phyloP scores from a whole-genome alignment of 1,284 basidiomycete species.

The Limonomyces culmigenus region DNA sequence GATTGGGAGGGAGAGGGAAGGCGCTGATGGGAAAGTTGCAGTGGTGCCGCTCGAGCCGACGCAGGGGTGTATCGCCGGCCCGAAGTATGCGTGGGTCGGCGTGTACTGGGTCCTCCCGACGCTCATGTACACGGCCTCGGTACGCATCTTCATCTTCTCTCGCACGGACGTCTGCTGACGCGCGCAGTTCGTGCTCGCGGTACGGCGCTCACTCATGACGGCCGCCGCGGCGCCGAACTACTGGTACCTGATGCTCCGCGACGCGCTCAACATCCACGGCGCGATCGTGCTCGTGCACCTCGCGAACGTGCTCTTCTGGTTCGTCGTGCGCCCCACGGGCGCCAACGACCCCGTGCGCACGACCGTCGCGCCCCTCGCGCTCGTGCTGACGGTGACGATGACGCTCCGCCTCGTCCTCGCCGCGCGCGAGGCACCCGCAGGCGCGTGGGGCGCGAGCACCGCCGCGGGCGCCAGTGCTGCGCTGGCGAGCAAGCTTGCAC shows the following conservation, averaged over 20 bases:
- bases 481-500: too few relatives aligned
- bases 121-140: slow-evolving; percentile 47
- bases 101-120: slow-evolving; percentile 70
- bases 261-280: slow-evolving; percentile 68
- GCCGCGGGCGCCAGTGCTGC: slow-evolving; percentile 19
- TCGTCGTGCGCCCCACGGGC: slow-evolving; percentile 51
- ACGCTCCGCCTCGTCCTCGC: slow-evolving; percentile 66
- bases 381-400: slow-evolving; percentile 71
- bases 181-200: slow-evolving; percentile 39
- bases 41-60: slow-evolving; percentile 50
- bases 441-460: slow-evolving; percentile 48
- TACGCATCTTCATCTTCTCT: slow-evolving; percentile 15
- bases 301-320: slow-evolving; percentile 68
- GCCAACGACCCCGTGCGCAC: slow-evolving; percentile 52
- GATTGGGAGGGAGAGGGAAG: slow-evolving; percentile 4
- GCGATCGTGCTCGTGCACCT: slow-evolving; percentile 65
- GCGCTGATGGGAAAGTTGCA: slow-evolving; percentile 10
- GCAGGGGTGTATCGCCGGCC: slow-evolving; percentile 72
- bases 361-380: slow-evolving; percentile 67
- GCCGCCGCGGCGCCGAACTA: slow-evolving; percentile 43
- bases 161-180: background rate
- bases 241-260: slow-evolving; percentile 77
- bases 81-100: slow-evolving; percentile 60
- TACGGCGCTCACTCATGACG: slow-evolving; percentile 41
- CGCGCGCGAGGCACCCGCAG: slow-evolving; percentile 49